A percentile compares a stretch with the other conserved stretches of the same genome.
Evolutionary conservation across 2,329 filamentous ascomycete species (phyloP).

Genomic region (Fusarium nisikadoi): DNA sequence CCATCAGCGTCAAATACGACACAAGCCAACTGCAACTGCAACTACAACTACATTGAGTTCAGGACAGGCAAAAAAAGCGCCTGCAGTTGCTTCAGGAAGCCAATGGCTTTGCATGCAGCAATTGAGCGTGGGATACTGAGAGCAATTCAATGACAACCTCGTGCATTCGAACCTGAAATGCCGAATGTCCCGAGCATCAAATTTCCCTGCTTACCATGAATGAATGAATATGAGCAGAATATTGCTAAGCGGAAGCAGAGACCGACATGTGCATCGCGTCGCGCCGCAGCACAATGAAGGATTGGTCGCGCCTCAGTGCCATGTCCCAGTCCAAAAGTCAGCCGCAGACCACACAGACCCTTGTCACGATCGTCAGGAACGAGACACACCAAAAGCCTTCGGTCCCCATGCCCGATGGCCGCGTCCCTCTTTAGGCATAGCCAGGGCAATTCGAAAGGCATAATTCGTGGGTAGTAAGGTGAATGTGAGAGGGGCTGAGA

Average conservation of each 20-base stretch:
- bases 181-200: conserved; percentile 13
- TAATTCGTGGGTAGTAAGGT: not conserved
- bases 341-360: conserved; percentile 27
- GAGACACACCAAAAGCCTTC: conserved; percentile 33
- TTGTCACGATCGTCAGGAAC: conserved; percentile 45
- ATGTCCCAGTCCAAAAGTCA: conserved; percentile 20
- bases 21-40: conserved; percentile 2
- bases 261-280: conserved; percentile 19
- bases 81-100: not conserved
- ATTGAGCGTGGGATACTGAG: conserved; percentile 16
- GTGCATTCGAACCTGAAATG: not conserved
- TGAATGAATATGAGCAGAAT: not conserved
- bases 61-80: not conserved
- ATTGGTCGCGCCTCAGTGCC: conserved; percentile 1
- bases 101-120: not conserved
- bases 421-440: conserved; percentile 29
- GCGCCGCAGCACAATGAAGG: not conserved
- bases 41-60: not conserved
- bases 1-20: not conserved
- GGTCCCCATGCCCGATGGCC: conserved; percentile 12
- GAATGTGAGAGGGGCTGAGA: not conserved
- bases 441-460: not conserved
- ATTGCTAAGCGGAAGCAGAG: conserved; percentile 20
- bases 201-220: not conserved
- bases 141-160: not conserved